These are phyloP conservation scores for Daedaleopsis nitida DNA, from an alignment of 768 basidiomycete genomes.

Conservation along the genomic window DNA sequence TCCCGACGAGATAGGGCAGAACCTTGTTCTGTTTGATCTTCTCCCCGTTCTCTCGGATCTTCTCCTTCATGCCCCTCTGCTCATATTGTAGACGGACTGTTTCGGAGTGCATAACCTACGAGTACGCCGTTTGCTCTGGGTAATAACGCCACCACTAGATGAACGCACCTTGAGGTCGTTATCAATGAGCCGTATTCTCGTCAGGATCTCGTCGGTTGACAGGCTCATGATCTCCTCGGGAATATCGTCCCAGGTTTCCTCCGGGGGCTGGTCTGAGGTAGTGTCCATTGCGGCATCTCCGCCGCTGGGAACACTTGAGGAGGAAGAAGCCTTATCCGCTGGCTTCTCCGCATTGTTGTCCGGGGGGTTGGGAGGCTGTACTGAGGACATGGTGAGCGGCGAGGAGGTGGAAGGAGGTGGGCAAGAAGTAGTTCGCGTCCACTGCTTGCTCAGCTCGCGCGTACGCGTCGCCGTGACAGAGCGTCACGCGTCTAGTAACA, in stretches of 20 bases:
- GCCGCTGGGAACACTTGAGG: conserved; percentile 35
- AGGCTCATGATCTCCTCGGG: conserved; percentile 83
- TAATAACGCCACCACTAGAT: background rate
- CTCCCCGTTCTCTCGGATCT: conserved; percentile 96
- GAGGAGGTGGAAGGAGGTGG: conserved; percentile 2
- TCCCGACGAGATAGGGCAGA: conserved; percentile 94
- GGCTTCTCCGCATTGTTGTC: conserved; percentile 43
- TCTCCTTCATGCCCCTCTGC: conserved; percentile 95
- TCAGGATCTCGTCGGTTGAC: conserved; percentile 83
- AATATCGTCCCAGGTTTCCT: conserved; percentile 90
- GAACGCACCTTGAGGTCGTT: conserved; percentile 88
- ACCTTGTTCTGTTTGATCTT: conserved; percentile 99
- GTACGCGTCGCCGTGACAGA: conserved; percentile 22
- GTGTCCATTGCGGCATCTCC: conserved; percentile 64
- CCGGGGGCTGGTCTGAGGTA: conserved; percentile 65
- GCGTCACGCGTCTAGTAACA: conserved; percentile 11
- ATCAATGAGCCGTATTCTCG: conserved; percentile 90
- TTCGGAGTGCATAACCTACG: conserved; percentile 95
- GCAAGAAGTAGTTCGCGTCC: background rate
- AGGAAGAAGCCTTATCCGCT: conserved; percentile 43
- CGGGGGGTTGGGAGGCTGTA: conserved; percentile 50
- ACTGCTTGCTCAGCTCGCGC: conserved; percentile 12
- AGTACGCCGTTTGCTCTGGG: background rate
- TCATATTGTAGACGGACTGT: conserved; percentile 90
- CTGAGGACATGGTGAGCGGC: conserved; percentile 51